Conservation (phyloP, 352 stramenopile genomes). For the Pythium plurisporium region DNA sequence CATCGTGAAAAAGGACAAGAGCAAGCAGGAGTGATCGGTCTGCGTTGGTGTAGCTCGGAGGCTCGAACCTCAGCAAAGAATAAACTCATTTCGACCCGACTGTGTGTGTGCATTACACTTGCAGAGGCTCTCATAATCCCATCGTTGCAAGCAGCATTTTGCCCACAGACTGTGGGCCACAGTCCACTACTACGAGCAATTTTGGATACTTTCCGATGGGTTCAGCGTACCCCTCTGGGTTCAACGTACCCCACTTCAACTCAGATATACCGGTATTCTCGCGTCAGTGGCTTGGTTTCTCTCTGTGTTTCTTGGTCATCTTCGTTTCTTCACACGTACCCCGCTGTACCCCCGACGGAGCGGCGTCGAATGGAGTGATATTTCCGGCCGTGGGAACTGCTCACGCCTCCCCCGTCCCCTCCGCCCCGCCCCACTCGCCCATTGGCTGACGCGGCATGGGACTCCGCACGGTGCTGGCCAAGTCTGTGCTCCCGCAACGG, state of each 20-base stretch:
- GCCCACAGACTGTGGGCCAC: too few relatives aligned
- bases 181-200: too few relatives aligned
- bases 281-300: not conserved
- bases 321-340: not conserved
- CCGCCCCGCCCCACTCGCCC: not conserved
- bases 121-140: too few relatives aligned
- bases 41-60: too few relatives aligned
- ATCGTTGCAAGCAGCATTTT: too few relatives aligned
- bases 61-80: too few relatives aligned
- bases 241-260: not conserved
- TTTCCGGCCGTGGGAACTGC: constrained; percentile 1
- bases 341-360: not conserved
- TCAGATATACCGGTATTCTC: constrained; percentile 7
- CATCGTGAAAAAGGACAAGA: constrained; percentile 22
- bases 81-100: too few relatives aligned
- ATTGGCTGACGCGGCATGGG: constrained; percentile 14
- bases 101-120: too few relatives aligned
- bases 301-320: not conserved
- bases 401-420: not conserved
- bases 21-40: constrained; percentile 7
- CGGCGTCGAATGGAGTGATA: not conserved
- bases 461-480: constrained; percentile 18
- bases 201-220: constrained; percentile 5
- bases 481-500: constrained; percentile 4
- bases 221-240: too few relatives aligned